phyloP scores from a whole-genome alignment of 306 rosid species.

The Cajanus cajan region DNA sequence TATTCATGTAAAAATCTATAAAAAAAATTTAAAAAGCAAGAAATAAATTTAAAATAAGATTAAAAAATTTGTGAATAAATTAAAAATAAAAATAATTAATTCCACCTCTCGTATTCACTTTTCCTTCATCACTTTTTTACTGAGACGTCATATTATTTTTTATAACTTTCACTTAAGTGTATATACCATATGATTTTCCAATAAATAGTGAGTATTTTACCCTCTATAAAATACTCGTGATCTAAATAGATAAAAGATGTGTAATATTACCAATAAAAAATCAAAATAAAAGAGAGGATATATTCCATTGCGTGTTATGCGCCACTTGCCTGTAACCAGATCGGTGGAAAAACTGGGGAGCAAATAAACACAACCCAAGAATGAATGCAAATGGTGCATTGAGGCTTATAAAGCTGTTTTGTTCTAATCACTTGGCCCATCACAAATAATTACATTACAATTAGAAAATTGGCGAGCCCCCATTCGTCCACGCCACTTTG shows the following conservation, averaged over 20 bases:
- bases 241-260: neutral
- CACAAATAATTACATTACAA: neutral
- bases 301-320: neutral
- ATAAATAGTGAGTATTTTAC: neutral
- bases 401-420: neutral
- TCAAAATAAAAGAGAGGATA: neutral
- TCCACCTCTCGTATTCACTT: too few relatives aligned
- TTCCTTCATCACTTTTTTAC: neutral
- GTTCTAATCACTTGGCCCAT: neutral
- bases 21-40: too few relatives aligned
- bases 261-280: neutral
- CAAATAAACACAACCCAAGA: neutral
- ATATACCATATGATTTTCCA: neutral
- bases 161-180: neutral
- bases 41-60: too few relatives aligned
- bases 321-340: neutral
- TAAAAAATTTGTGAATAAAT: too few relatives aligned
- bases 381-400: neutral
- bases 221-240: neutral
- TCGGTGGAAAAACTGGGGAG: neutral
- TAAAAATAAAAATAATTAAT: too few relatives aligned
- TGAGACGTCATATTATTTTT: neutral
- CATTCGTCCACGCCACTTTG: neutral
- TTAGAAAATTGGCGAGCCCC: conserved; percentile 1
- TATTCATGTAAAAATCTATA: too few relatives aligned